phyloP scores from a whole-genome alignment of 345 rosid species.

The Bretschneidera sinensis region DNA sequence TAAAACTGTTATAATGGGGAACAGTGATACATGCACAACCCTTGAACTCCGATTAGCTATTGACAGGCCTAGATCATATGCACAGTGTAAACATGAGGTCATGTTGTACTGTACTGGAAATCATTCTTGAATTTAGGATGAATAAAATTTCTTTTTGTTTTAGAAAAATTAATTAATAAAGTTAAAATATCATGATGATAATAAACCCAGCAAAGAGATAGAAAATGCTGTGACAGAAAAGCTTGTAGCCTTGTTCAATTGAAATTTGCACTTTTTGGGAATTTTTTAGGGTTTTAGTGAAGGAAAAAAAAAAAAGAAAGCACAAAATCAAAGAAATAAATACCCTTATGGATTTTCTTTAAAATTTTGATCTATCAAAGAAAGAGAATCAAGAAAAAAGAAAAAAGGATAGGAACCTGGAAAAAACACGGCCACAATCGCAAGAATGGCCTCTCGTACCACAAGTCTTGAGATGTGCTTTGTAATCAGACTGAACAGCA shows the following conservation, averaged over 20 bases:
- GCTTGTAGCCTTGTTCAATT: neutral
- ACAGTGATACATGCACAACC: slow-evolving; percentile 10
- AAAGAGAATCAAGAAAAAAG: too few relatives aligned
- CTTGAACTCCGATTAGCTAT: slow-evolving; percentile 13
- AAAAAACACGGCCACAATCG: slow-evolving; percentile 88
- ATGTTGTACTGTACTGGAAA: slow-evolving; percentile 19
- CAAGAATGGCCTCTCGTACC: slow-evolving; percentile 89
- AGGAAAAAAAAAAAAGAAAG: neutral
- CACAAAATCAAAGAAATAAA: neutral
- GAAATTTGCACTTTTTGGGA: neutral
- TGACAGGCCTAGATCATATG: slow-evolving; percentile 20
- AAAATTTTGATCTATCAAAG: neutral
- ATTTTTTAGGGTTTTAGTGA: slow-evolving; percentile 10
- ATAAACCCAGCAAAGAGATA: neutral
- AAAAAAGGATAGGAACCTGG: slow-evolving; percentile 69
- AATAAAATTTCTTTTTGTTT: neutral
- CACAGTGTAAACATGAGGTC: slow-evolving; percentile 18
- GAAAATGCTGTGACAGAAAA: neutral
- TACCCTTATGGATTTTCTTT: neutral
- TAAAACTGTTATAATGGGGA: slow-evolving; percentile 19
- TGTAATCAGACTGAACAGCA: slow-evolving; percentile 87
- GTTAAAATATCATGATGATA: neutral
- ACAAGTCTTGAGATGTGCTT: slow-evolving; percentile 86
- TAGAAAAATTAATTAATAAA: too few relatives aligned
- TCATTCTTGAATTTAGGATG: slow-evolving; percentile 31